Conservation (phyloP, 352 stramenopile species). For the Pythium graminicola region DNA sequence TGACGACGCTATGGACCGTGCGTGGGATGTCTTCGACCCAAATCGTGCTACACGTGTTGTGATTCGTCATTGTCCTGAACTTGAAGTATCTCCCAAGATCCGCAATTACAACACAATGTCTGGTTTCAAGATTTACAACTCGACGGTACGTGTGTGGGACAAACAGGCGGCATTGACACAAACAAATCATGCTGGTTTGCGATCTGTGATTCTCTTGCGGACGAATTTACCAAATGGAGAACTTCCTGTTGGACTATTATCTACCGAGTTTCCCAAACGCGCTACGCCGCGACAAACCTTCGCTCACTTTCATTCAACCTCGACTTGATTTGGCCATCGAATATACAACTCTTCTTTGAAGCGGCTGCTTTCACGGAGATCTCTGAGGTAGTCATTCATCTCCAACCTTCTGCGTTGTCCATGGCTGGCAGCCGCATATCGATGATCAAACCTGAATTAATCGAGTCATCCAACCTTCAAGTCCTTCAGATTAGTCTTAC, state of each 20-base stretch:
- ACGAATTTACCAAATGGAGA: not conserved
- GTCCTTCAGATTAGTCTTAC: conserved; percentile 10
- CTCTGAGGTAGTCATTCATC: not conserved
- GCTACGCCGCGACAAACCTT: conserved; percentile 1
- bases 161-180: not conserved
- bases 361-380: not conserved
- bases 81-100: not conserved
- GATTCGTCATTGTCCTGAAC: conserved; percentile 9
- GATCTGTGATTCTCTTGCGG: not conserved
- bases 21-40: not conserved
- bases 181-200: not conserved
- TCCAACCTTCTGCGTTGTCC: conserved; percentile 2
- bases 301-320: not conserved
- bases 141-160: conserved; percentile 1
- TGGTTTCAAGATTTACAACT: conserved; percentile 16
- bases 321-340: not conserved
- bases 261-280: not conserved
- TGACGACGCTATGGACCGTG: not conserved
- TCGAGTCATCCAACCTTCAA: conserved; percentile 7
- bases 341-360: conserved; percentile 1
- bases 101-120: not conserved
- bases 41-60: not conserved
- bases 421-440: conserved; percentile 1
- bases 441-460: not conserved
- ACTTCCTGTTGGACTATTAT: not conserved